These are phyloP conservation scores for Cutaneotrichosporon curvatum DNA, from an alignment of 1,284 basidiomycete species.

Conservation along the genomic window DNA sequence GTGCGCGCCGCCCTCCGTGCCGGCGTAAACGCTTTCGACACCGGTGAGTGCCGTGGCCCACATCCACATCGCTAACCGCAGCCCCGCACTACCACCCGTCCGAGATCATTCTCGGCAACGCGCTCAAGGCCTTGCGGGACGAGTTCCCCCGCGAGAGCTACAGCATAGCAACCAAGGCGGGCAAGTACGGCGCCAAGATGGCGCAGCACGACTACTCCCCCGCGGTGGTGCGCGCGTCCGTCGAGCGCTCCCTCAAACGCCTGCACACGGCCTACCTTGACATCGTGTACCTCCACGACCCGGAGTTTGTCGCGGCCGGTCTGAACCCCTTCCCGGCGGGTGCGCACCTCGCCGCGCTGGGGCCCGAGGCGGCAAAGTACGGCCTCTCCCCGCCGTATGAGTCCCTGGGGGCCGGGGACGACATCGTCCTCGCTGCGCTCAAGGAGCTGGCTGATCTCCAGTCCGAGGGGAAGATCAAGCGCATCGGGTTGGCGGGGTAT, in stretches of 20 bases:
- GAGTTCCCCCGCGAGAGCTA: slow-evolving; percentile 77
- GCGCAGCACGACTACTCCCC: slow-evolving; percentile 70
- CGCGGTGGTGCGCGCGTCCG: slow-evolving; percentile 59
- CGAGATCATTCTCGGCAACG: slow-evolving; percentile 77
- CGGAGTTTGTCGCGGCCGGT: slow-evolving; percentile 71
- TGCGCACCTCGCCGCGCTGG: slow-evolving; percentile 53
- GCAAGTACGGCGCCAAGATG: slow-evolving; percentile 63
- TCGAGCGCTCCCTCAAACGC: slow-evolving; percentile 64
- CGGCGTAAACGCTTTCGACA: slow-evolving; percentile 86
- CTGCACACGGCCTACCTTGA: slow-evolving; percentile 78
- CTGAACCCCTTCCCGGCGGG: slow-evolving; percentile 46
- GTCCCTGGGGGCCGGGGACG: slow-evolving; percentile 64
- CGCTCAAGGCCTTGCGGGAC: slow-evolving; percentile 55
- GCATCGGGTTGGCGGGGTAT: slow-evolving; percentile 80
- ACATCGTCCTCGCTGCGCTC: slow-evolving; percentile 66
- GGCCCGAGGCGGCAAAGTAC: background rate
- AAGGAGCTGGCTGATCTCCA: slow-evolving; percentile 67
- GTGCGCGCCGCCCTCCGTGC: slow-evolving; percentile 75
- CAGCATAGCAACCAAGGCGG: slow-evolving; percentile 85
- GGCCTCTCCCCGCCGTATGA: slow-evolving; percentile 13
- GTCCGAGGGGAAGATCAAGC: slow-evolving; percentile 65
- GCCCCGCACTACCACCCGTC: slow-evolving; percentile 77
- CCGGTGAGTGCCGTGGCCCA: slow-evolving; percentile 49
- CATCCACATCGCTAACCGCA: slow-evolving; percentile 3
- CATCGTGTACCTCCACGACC: slow-evolving; percentile 82